These are phyloP conservation scores for Chrysanthemum seticuspe DNA, from an alignment of 129 eudicot genomes.

Conservation along the genomic window DNA sequence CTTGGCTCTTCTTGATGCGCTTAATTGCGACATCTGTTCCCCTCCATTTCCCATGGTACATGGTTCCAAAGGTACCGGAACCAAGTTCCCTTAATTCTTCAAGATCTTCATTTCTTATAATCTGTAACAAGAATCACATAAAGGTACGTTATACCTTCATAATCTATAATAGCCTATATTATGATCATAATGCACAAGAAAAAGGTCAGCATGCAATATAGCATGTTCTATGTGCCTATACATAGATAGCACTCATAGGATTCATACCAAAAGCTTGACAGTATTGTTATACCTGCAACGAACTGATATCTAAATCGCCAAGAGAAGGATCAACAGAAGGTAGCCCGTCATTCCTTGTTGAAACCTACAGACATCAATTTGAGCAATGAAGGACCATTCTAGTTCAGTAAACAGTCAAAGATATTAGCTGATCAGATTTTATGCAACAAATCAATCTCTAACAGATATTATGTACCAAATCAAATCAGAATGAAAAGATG, in stretches of 20 bases:
- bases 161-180: background rate
- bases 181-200: background rate
- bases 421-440: too few species aligned
- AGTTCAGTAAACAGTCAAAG: too few species aligned
- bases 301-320: conserved; percentile 65
- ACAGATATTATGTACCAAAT: too few species aligned
- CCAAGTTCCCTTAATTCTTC: conserved; percentile 96
- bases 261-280: conserved; percentile 12
- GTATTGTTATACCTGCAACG: conserved; percentile 68
- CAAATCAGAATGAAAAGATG: too few species aligned
- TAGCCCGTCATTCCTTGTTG: conserved; percentile 47
- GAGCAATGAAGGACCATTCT: background rate
- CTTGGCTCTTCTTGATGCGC: conserved; percentile 90
- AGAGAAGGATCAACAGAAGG: conserved; percentile 69
- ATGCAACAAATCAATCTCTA: too few species aligned
- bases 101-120: conserved; percentile 80
- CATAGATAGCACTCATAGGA: background rate
- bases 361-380: conserved; percentile 49
- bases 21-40: conserved; percentile 96
- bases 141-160: conserved; percentile 4
- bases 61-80: conserved; percentile 94
- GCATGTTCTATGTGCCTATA: background rate
- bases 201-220: too few species aligned
- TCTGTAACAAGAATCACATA: conserved; percentile 44
- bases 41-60: conserved; percentile 96